A percentile compares a stretch with the other conserved stretches of the same genome.
Evolutionary conservation across 1,139 yeast species (phyloP).

Genomic region (Pneumocystis carinii): DNA sequence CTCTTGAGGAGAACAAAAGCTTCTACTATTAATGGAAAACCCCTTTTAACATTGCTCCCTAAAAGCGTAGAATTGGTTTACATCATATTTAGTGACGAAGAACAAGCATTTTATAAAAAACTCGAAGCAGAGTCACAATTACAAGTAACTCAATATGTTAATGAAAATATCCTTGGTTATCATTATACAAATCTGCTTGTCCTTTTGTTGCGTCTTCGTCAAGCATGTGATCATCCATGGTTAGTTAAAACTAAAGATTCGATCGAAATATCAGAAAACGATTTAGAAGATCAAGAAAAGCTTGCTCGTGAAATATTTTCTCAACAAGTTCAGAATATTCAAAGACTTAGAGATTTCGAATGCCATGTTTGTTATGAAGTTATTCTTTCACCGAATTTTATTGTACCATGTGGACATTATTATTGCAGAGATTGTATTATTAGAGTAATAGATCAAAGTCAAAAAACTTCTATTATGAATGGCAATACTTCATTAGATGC

Average conservation of each 20-base stretch:
- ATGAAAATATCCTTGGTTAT: conserved; percentile 20
- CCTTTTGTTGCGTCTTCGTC: conserved; percentile 63
- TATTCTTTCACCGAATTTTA: conserved; percentile 34
- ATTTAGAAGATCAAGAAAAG: conserved; percentile 7
- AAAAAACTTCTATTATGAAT: conserved; percentile 28
- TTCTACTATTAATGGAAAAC: conserved; percentile 53
- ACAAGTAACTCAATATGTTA: conserved; percentile 40
- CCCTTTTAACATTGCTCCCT: conserved; percentile 51
- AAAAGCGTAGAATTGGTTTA: conserved; percentile 38
- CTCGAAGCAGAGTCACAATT: conserved; percentile 46
- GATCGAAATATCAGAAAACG: conserved; percentile 23
- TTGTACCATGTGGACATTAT: conserved; percentile 51
- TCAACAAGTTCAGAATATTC: not conserved
- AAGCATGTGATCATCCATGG: conserved; percentile 77
- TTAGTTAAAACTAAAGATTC: conserved; percentile 50
- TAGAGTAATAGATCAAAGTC: conserved; percentile 29
- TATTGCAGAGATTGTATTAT: conserved; percentile 46
- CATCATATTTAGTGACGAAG: conserved; percentile 41
- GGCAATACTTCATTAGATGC: conserved; percentile 30
- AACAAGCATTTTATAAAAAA: conserved; percentile 37
- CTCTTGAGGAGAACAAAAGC: conserved; percentile 69
- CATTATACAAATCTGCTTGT: conserved; percentile 48
- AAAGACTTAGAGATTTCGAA: conserved; percentile 25
- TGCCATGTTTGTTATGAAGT: conserved; percentile 61
- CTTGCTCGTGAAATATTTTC: conserved; percentile 4